Percentiles rank a stretch among this genome's conserved stretches.
These are phyloP conservation scores for Taphrina flavorubra DNA, from an alignment of 1,139 yeast genomes.

Conservation along the genomic window DNA sequence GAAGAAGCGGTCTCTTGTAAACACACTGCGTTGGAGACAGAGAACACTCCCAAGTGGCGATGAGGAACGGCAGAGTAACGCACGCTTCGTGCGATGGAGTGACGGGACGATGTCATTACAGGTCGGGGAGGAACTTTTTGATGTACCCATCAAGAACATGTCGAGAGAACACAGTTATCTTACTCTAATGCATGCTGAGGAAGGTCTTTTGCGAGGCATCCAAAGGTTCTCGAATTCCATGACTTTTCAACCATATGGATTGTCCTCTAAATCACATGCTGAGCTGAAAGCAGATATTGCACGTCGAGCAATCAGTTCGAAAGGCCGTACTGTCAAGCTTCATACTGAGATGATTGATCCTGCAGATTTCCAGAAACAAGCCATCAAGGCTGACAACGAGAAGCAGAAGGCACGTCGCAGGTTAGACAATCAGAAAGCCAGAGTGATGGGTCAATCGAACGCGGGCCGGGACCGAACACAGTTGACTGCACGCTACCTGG, in stretches of 20 bases:
- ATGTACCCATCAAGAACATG: slow-evolving; percentile 55
- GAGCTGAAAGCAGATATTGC: slow-evolving; percentile 63
- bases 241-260: slow-evolving; percentile 38
- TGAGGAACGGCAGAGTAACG: slow-evolving; percentile 70
- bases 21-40: slow-evolving; percentile 92
- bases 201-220: slow-evolving; percentile 66
- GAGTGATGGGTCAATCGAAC: slow-evolving; percentile 68
- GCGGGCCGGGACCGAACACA: slow-evolving; percentile 53
- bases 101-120: slow-evolving; percentile 88
- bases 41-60: slow-evolving; percentile 66
- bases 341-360: slow-evolving; percentile 78
- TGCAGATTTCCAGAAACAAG: slow-evolving; percentile 66
- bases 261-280: slow-evolving; percentile 47
- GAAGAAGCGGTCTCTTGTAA: slow-evolving; percentile 58
- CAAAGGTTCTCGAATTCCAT: slow-evolving; percentile 40
- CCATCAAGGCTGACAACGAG: slow-evolving; percentile 64
- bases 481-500: slow-evolving; percentile 47
- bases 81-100: slow-evolving; percentile 90
- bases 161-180: slow-evolving; percentile 76
- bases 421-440: slow-evolving; percentile 65
- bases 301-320: slow-evolving; percentile 85
- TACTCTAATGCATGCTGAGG: slow-evolving; percentile 72
- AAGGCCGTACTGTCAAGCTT: slow-evolving; percentile 78
- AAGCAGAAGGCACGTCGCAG: slow-evolving; percentile 55
- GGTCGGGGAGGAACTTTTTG: slow-evolving; percentile 86